Evolutionary conservation across 1,284 basidiomycete species (phyloP), one percentile per base, ranked within the genome.

Genomic region (Gymnopus androsaceus): DNA sequence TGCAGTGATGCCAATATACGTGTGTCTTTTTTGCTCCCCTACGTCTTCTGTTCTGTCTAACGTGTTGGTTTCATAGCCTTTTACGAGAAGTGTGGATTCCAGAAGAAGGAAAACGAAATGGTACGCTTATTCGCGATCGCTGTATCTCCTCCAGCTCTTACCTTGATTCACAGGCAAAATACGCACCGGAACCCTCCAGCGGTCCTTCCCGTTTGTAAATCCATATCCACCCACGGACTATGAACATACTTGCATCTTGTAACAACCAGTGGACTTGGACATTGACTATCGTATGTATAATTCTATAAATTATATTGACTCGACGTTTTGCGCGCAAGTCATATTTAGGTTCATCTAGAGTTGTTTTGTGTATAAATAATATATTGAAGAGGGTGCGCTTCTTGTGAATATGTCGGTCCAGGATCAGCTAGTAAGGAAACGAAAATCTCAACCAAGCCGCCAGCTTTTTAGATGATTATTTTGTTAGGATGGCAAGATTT

Each of bases 1-100:
- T 99, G 96, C 73, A 94, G 84, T 67, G 86, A 93, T 60, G 80
- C 83, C 51, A 99, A 98, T 66, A 90, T 95, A 61, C 87, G 95
- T 97, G 70, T 73, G 94, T 85, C 19, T 34, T 45, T 25, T 40
- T 37, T 47, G 14, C 50, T 45, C 25, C 30, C 38, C 27, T 46
- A 47, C 9, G 14, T 21, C 23, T 37, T 9, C 15, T 36, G 37
- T 33, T 37, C 17, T 42, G 12, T 50, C 47, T 42, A 9, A 33
- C 60, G 63, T 44, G 63, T 55, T 51, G 31, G n/a, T 57, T 54
- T n/a, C 21, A 15, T 68, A 95, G 94, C 92, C 1, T 99, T 99
- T 76, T 99, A 99, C 72, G 81, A 94, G 73, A 98, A 98, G 74
- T 99, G 96, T 70, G 95, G 95, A 33, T 96, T 83, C 66, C 79